Base-by-base conservation (phyloP, 108 stramenopile species). In the Cyclotella baltica region DNA sequence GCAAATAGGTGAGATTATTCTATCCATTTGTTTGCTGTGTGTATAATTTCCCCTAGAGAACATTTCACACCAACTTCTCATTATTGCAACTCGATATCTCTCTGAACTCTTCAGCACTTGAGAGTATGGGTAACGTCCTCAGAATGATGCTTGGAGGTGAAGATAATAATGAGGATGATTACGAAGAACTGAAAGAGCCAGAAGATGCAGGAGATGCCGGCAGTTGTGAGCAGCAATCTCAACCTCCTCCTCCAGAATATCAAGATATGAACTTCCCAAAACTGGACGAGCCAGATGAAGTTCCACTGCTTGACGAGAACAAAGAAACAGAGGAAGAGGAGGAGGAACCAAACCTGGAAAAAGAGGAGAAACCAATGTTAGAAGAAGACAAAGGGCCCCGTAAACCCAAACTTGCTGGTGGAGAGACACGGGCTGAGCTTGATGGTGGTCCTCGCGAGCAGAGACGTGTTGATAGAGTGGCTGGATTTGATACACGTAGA, bases 61-160 rank as follows among this genome's bases (percentile, higher is more conserved):
- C n/a, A n/a, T n/a, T n/a, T n/a, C n/a, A n/a, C n/a, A n/a, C n/a
- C n/a, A n/a, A n/a, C n/a, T n/a, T n/a, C n/a, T n/a, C n/a, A n/a
- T n/a, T n/a, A n/a, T n/a, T n/a, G n/a, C n/a, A n/a, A n/a, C n/a
- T n/a, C n/a, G n/a, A n/a, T n/a, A n/a, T n/a, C n/a, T n/a, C n/a
- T n/a, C n/a, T n/a, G n/a, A n/a, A n/a, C n/a, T n/a, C 23, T 23
- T 20, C 59, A 77, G 76, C 83, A 22, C 50, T 83, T 2, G 83
- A 83, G 61, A 83, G 78, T 37, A 70, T 74, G 78, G 77, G 72
- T 2, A 83, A 79, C 50, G 46, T 56, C 15, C 30, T 83, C 18
- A 52, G 83, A 40, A 75, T 83, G 73, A 62, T 83, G 30, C 29
- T 83, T 20, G 83, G 83, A 58, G 77, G 77, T 31, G 66, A 66